Percentiles rank a stretch among this genome's conserved stretches.
phyloP scores from a whole-genome alignment of 805 yeast species.

The Wickerhamomyces chambardii region DNA sequence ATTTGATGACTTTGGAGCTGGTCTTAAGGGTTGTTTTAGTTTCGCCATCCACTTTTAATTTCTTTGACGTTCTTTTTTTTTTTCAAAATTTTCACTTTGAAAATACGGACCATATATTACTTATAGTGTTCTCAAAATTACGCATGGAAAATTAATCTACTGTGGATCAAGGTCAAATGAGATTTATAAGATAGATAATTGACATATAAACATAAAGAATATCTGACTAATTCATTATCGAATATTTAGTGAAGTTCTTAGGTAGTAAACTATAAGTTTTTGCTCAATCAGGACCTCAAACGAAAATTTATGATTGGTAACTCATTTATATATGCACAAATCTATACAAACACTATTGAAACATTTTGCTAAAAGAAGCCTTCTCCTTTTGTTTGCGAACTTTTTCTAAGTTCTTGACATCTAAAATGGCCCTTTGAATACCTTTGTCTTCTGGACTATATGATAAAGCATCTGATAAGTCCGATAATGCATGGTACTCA shows the following conservation, averaged over 20 bases:
- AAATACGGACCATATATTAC: conserved; percentile 4
- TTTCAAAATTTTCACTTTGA: conserved; percentile 7
- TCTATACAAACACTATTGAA: conserved; percentile 17
- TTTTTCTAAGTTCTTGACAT: conserved; percentile 43
- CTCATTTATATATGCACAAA: no score
- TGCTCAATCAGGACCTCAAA: no score
- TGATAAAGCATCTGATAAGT: conserved; percentile 56
- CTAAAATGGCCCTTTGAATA: conserved; percentile 52
- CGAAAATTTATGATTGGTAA: no score
- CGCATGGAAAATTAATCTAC: not conserved
- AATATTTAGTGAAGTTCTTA: no score
- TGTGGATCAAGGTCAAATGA: no score
- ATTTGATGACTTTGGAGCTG: not conserved
- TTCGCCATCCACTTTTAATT: conserved; percentile 8
- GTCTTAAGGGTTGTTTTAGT: conserved; percentile 1
- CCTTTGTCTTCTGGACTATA: conserved; percentile 67
- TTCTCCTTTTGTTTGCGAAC: conserved; percentile 58
- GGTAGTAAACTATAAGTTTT: no score
- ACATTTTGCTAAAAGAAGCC: conserved; percentile 68
- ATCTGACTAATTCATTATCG: no score
- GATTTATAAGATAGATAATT: no score
- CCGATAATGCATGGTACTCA: conserved; percentile 59
- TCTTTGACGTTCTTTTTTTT: no score
- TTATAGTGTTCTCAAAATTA: conserved; percentile 8
- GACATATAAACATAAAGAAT: no score